A percentile compares a stretch with the other conserved stretches of the same genome.
Evolutionary conservation across 345 rosid species (phyloP).

Genomic region (Conringia planisiliqua): DNA sequence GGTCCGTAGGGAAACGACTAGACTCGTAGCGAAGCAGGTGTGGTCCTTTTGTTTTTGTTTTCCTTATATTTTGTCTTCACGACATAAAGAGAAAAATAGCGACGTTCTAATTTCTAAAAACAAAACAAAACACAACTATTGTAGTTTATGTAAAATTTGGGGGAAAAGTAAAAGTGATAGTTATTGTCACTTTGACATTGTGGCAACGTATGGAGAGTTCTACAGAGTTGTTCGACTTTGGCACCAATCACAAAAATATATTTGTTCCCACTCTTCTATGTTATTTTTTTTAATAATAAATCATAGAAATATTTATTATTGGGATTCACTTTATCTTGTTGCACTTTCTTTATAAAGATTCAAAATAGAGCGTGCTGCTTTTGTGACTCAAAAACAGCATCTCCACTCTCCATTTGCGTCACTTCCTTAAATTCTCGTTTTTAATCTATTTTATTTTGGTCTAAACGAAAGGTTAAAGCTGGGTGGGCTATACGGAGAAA

Average conservation of each 20-base stretch:
- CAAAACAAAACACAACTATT: background rate
- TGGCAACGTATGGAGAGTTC: slow-evolving; percentile 14
- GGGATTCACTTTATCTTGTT: slow-evolving; percentile 5
- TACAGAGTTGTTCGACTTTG: background rate
- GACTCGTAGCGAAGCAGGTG: slow-evolving; percentile 14
- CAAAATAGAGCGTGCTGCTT: slow-evolving; percentile 26
- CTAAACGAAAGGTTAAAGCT: background rate
- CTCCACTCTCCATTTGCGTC: slow-evolving; percentile 22
- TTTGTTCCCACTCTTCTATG: background rate
- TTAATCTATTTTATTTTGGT: background rate
- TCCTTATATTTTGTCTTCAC: background rate
- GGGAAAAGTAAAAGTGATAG: background rate
- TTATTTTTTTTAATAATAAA: background rate
- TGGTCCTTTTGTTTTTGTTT: background rate
- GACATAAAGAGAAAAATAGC: background rate
- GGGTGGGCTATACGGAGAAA: slow-evolving; percentile 10
- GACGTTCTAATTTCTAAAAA: background rate
- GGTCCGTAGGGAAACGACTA: slow-evolving; percentile 2
- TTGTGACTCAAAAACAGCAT: slow-evolving; percentile 18
- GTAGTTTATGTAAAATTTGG: background rate
- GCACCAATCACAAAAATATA: background rate
- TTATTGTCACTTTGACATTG: slow-evolving; percentile 2
- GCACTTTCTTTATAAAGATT: slow-evolving; percentile 14
- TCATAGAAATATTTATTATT: background rate
- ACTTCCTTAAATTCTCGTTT: slow-evolving; percentile 6